phyloP scores from a whole-genome alignment of 352 stramenopile genomes.

The Blastocystis sp. region DNA sequence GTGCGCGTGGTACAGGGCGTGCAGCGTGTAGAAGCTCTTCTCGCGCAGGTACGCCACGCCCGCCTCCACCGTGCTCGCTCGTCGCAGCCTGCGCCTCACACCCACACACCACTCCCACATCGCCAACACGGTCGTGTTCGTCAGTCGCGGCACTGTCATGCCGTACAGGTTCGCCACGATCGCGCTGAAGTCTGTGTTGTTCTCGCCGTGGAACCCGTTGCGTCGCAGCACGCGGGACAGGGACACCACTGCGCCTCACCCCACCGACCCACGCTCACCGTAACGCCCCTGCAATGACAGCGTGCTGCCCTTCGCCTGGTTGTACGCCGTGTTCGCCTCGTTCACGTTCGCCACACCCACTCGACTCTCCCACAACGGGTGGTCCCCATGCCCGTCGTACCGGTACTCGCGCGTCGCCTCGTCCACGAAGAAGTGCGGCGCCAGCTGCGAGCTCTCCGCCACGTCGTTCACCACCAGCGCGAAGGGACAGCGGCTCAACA shows the following conservation, averaged over 20 bases:
- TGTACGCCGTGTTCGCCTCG: slow-evolving; percentile 46
- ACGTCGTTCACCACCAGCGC: slow-evolving; percentile 5
- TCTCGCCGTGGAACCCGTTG: slow-evolving; percentile 16
- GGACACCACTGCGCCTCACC: slow-evolving; percentile 34
- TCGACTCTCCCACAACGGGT: not conserved
- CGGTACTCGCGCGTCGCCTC: slow-evolving; percentile 34
- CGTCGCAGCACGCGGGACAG: slow-evolving; percentile 49
- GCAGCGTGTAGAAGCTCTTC: slow-evolving; percentile 48
- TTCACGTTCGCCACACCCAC: slow-evolving; percentile 44
- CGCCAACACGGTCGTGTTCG: not conserved
- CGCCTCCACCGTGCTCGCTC: slow-evolving; percentile 10
- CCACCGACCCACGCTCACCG: not conserved
- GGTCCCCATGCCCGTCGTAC: slow-evolving; percentile 26
- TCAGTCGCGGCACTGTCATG: slow-evolving; percentile 23
- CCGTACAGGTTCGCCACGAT: slow-evolving; percentile 35
- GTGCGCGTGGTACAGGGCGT: slow-evolving; percentile 51
- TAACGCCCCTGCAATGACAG: slow-evolving; percentile 51
- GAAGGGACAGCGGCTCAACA: slow-evolving; percentile 61
- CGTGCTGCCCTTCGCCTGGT: slow-evolving; percentile 19
- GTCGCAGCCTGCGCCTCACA: not conserved
- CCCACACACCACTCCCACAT: not conserved
- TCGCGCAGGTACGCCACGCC: slow-evolving; percentile 36
- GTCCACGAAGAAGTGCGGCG: slow-evolving; percentile 5
- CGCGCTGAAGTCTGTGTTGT: slow-evolving; percentile 63
- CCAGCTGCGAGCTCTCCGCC: not conserved